Evolutionary conservation across 345 rosid genomes (phyloP).

Genomic region (Salix arbutifolia): DNA sequence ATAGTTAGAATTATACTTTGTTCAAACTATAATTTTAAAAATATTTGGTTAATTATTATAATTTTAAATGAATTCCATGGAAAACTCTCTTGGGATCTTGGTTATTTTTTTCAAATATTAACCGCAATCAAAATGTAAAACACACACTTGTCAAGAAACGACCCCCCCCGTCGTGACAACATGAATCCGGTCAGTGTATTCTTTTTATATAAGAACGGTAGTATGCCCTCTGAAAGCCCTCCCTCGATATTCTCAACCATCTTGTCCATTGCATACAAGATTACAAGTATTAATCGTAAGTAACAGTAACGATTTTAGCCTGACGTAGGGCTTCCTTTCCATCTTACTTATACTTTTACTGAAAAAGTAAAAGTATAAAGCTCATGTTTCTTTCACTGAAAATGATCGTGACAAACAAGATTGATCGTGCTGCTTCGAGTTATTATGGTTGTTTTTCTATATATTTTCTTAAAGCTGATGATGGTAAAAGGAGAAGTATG

Average conservation of each 20-base stretch:
- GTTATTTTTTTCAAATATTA: too few relatives aligned
- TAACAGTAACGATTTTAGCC: constrained; percentile 6
- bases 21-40: too few relatives aligned
- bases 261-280: background rate
- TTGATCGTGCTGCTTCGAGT: background rate
- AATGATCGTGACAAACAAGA: constrained; percentile 17
- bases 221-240: background rate
- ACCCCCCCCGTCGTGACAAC: too few relatives aligned
- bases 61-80: too few relatives aligned
- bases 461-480: background rate
- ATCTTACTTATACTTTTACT: too few relatives aligned
- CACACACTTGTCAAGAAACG: too few relatives aligned
- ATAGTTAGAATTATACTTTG: too few relatives aligned
- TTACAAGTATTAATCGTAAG: background rate
- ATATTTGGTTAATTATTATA: too few relatives aligned
- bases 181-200: background rate
- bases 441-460: constrained; percentile 10
- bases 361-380: background rate
- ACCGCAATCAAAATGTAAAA: too few relatives aligned
- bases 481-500: background rate
- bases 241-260: background rate
- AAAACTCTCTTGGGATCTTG: background rate
- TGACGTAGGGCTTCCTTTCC: background rate
- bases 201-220: background rate
- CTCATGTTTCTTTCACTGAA: background rate